phyloP scores from a whole-genome alignment of 805 yeast species.

The Ascoidea asiatica region DNA sequence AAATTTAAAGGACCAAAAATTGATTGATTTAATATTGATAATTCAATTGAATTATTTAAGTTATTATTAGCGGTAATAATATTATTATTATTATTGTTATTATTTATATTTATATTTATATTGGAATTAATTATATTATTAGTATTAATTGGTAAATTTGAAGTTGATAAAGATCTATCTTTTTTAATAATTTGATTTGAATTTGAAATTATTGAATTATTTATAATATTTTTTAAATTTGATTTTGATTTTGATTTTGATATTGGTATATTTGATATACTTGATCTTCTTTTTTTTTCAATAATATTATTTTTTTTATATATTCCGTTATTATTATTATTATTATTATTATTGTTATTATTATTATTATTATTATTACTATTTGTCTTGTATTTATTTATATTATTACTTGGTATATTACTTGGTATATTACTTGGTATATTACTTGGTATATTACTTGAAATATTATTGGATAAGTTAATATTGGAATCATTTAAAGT shows the following conservation, averaged over 20 bases:
- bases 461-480: background rate
- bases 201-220: background rate
- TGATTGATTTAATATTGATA: slow-evolving; percentile 16
- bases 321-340: slow-evolving; percentile 16
- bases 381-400: slow-evolving; percentile 10
- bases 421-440: no score
- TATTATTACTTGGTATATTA: no score
- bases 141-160: no score
- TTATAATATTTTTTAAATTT: no score
- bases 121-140: background rate
- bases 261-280: background rate
- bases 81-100: no score
- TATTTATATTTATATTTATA: no score
- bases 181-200: no score
- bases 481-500: background rate
- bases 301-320: no score
- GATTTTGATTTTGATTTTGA: background rate
- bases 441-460: no score
- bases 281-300: slow-evolving; percentile 6
- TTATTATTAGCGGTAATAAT: background rate
- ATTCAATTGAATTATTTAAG: no score
- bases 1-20: slow-evolving; percentile 91
- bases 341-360: slow-evolving; percentile 14
- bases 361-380: background rate
- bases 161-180: no score